phyloP scores from a whole-genome alignment of 73 alveolate species.

The Breviolum minutum region DNA sequence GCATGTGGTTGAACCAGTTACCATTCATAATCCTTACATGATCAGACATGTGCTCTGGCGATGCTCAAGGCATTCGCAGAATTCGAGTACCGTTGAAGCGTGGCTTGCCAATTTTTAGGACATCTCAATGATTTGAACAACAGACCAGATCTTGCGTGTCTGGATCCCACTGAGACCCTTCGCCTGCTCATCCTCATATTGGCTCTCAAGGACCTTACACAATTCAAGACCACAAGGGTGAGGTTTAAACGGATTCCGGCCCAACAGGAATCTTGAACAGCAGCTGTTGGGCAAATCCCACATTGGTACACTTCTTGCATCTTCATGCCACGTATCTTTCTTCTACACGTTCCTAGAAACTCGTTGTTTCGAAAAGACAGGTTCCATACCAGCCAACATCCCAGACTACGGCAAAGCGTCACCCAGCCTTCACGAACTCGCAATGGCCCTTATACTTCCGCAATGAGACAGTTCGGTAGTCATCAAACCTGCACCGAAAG shows the following conservation, averaged over 20 bases:
- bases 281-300: too few species aligned
- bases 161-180: neutral
- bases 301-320: neutral
- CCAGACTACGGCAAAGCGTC: neutral
- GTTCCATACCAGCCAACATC: too few species aligned
- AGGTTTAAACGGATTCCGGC: neutral
- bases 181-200: constrained; percentile 59
- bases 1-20: neutral
- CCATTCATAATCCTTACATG: too few species aligned
- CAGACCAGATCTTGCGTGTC: too few species aligned
- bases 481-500: constrained; percentile 2
- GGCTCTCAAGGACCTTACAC: neutral
- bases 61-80: too few species aligned
- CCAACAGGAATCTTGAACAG: too few species aligned
- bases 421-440: constrained; percentile 28
- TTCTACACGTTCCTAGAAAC: neutral
- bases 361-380: neutral
- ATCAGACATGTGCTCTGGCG: too few species aligned
- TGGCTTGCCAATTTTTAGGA: too few species aligned
- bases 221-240: neutral
- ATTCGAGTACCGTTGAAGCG: too few species aligned
- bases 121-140: too few species aligned
- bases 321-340: neutral
- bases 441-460: constrained; percentile 61
- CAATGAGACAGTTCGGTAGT: neutral